Evolutionary conservation across 2,329 filamentous ascomycete genomes (phyloP).

Genomic region (Fusarium mexicanum): DNA sequence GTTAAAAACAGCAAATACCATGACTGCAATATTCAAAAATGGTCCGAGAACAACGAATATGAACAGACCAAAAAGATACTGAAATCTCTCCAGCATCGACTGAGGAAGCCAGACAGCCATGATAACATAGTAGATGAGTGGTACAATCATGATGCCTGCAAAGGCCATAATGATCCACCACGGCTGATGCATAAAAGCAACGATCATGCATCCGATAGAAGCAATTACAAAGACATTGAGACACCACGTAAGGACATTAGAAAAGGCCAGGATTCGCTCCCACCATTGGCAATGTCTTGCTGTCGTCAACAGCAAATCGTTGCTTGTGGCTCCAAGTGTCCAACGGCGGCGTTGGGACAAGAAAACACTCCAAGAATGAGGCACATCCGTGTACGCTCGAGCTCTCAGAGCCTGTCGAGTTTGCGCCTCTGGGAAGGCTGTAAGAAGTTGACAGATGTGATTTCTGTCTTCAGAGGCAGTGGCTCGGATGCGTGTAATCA

Average conservation of each 20-base stretch:
- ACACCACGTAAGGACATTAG: constrained; percentile 39
- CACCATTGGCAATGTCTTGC: constrained; percentile 39
- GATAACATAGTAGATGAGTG: constrained; percentile 37
- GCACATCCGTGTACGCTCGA: constrained; percentile 52
- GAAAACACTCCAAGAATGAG: constrained; percentile 52
- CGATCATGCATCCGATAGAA: constrained; percentile 42
- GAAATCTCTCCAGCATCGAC: constrained; percentile 33
- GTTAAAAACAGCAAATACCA: constrained; percentile 41
- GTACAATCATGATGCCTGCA: constrained; percentile 41
- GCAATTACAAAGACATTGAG: constrained; percentile 42
- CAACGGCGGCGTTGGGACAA: constrained; percentile 44
- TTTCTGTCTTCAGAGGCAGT: constrained; percentile 41
- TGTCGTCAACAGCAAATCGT: constrained; percentile 34
- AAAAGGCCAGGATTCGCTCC: constrained; percentile 38
- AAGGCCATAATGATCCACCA: constrained; percentile 41
- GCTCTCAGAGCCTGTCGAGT: constrained; percentile 54
- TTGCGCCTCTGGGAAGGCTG: constrained; percentile 46
- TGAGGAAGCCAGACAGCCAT: constrained; percentile 39
- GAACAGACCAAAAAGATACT: constrained; percentile 34
- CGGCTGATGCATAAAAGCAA: constrained; percentile 42
- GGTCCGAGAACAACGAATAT: constrained; percentile 38
- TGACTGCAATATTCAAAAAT: constrained; percentile 40
- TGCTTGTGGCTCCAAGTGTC: constrained; percentile 42
- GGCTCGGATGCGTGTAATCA: constrained; percentile 39
- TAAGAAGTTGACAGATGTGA: constrained; percentile 40